A percentile compares a stretch with the other conserved stretches of the same genome.
These are phyloP conservation scores for Cymbopogon flexuosus DNA, from an alignment of 202 grass and related monocot species.

Conservation along the genomic window DNA sequence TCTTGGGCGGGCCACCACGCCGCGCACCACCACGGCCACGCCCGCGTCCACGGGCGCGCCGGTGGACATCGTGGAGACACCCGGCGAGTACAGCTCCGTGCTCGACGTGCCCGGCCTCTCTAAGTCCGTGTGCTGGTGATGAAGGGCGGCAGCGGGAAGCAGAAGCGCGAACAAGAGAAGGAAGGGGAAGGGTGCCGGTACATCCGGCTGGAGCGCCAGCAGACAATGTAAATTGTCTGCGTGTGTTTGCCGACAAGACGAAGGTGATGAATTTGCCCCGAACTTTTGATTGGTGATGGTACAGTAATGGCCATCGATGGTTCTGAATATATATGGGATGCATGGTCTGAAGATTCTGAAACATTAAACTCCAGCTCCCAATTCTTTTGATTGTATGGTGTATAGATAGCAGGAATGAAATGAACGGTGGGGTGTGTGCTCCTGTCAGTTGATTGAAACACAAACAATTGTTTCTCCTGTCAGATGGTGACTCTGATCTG, in stretches of 20 bases:
- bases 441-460: not conserved
- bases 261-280: not conserved
- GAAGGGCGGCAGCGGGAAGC: slow-evolving; percentile 42
- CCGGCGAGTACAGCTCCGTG: slow-evolving; percentile 66
- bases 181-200: slow-evolving; percentile 51
- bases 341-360: not conserved
- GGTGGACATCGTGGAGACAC: too few species aligned
- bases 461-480: not conserved
- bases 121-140: slow-evolving; percentile 72
- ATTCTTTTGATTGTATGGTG: slow-evolving; percentile 39
- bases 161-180: slow-evolving; percentile 61
- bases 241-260: slow-evolving; percentile 2
- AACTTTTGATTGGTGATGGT: not conserved
- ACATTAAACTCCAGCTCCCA: slow-evolving; percentile 30
- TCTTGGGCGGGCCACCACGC: too few species aligned
- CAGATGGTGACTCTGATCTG: not conserved
- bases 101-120: slow-evolving; percentile 80
- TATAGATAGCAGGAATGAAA: slow-evolving; percentile 32
- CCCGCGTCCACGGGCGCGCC: too few species aligned
- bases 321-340: slow-evolving; percentile 2
- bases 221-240: slow-evolving; percentile 1
- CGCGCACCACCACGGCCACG: too few species aligned
- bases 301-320: not conserved
- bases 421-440: not conserved
- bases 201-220: slow-evolving; percentile 54